Evolutionary conservation across 2,329 filamentous ascomycete genomes (phyloP).

Genomic region (Fusarium anguioides): DNA sequence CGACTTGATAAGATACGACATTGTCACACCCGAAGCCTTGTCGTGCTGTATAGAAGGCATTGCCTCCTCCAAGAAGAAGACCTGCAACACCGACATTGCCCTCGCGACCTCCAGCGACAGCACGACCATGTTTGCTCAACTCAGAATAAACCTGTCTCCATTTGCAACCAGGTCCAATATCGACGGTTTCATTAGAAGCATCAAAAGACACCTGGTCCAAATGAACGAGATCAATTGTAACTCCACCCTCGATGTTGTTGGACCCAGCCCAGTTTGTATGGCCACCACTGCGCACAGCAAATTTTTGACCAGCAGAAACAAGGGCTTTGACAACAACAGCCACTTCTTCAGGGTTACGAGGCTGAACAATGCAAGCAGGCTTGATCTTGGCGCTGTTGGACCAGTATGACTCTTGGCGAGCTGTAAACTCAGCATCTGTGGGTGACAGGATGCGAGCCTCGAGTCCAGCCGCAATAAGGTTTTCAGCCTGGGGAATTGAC

Average conservation of each 20-base stretch:
- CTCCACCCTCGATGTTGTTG: conserved; percentile 20
- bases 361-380: conserved; percentile 27
- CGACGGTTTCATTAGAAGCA: conserved; percentile 49
- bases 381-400: conserved; percentile 34
- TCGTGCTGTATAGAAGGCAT: conserved; percentile 44
- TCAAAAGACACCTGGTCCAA: conserved; percentile 32
- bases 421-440: conserved; percentile 13
- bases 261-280: conserved; percentile 24
- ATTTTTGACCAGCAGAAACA: conserved; percentile 5
- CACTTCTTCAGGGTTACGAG: conserved; percentile 21
- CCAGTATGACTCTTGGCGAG: conserved; percentile 36
- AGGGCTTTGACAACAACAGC: conserved; percentile 17
- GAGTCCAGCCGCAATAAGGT: conserved; percentile 22
- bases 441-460: conserved; percentile 12
- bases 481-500: conserved; percentile 7
- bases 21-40: conserved; percentile 62
- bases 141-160: conserved; percentile 50
- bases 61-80: conserved; percentile 45
- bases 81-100: conserved; percentile 49
- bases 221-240: conserved; percentile 15
- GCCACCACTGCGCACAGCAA: conserved; percentile 21
- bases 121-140: conserved; percentile 49
- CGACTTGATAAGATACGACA: conserved; percentile 58
- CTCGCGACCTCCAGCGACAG: conserved; percentile 58
- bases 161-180: conserved; percentile 56